Conservation (phyloP, 306 rosid genomes). For the Glycyrrhiza uralensis region DNA sequence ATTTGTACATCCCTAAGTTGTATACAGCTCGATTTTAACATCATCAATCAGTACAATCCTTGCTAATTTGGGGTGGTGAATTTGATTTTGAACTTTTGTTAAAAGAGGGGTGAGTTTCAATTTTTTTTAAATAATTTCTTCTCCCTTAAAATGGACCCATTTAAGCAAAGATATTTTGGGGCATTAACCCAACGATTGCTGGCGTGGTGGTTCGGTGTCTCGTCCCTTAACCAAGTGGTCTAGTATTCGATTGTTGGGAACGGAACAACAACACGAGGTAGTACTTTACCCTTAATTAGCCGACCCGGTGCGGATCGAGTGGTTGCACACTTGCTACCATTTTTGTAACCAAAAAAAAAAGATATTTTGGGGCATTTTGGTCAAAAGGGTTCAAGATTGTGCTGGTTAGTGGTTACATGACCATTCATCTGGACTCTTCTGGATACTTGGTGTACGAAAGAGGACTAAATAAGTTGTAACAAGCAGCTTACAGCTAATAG, state of each 20-base stretch:
- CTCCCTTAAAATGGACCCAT: neutral
- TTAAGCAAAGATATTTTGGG: conserved; percentile 28
- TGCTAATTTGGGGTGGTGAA: neutral
- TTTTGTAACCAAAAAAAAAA: too few relatives aligned
- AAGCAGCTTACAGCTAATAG: conserved; percentile 30
- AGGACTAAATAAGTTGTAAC: neutral
- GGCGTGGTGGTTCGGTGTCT: too few relatives aligned
- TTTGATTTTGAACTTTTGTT: neutral
- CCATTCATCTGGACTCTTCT: conserved; percentile 25
- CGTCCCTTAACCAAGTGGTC: too few relatives aligned
- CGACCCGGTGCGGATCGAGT: too few relatives aligned
- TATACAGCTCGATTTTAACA: conserved; percentile 23
- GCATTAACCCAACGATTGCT: too few relatives aligned
- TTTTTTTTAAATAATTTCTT: neutral
- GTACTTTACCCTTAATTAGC: too few relatives aligned
- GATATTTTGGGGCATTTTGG: conserved; percentile 39
- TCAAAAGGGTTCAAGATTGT: neutral
- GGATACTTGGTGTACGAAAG: conserved; percentile 1
- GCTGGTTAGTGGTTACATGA: neutral
- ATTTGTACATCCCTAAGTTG: conserved; percentile 2
- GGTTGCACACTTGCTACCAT: too few relatives aligned
- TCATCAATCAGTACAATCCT: neutral
- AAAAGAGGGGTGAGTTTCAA: neutral
- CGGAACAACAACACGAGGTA: too few relatives aligned
- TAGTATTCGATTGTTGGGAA: too few relatives aligned